Conservation (phyloP, 805 yeast genomes). For the Priceomyces castillae region DNA sequence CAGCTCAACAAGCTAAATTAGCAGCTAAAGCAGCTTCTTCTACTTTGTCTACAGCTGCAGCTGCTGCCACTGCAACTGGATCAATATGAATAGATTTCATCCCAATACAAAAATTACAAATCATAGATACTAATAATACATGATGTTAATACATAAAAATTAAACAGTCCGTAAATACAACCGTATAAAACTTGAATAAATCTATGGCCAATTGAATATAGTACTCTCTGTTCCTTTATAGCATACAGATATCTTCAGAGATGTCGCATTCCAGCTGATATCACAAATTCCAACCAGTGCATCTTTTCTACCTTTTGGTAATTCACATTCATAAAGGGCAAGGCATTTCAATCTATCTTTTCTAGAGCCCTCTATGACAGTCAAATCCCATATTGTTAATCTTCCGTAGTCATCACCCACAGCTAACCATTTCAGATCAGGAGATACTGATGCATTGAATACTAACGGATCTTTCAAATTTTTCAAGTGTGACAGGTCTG, state of each 20-base stretch:
- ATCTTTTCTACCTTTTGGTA: constrained; percentile 7
- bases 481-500: constrained; percentile 9
- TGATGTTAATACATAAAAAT: neutral
- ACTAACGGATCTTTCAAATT: constrained; percentile 51
- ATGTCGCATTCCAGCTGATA: constrained; percentile 33
- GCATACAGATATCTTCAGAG: constrained; percentile 27
- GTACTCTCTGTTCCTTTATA: constrained; percentile 35
- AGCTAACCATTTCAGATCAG: constrained; percentile 48
- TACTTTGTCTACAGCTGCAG: constrained; percentile 8
- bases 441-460: constrained; percentile 51
- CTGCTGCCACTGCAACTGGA: constrained; percentile 8
- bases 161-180: too few relatives aligned
- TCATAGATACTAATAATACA: neutral
- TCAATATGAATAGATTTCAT: neutral
- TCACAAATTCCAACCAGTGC: constrained; percentile 33
- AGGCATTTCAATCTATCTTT: constrained; percentile 21
- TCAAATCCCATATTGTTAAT: constrained; percentile 50
- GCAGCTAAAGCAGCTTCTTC: constrained; percentile 22
- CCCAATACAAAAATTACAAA: neutral
- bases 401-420: constrained; percentile 67
- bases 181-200: too few relatives aligned
- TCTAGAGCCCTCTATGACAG: constrained; percentile 1
- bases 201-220: constrained; percentile 17
- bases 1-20: constrained; percentile 21
- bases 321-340: constrained; percentile 19